Evolutionary conservation across 2,329 filamentous ascomycete species (phyloP).

Genomic region (Colletotrichum musae): DNA sequence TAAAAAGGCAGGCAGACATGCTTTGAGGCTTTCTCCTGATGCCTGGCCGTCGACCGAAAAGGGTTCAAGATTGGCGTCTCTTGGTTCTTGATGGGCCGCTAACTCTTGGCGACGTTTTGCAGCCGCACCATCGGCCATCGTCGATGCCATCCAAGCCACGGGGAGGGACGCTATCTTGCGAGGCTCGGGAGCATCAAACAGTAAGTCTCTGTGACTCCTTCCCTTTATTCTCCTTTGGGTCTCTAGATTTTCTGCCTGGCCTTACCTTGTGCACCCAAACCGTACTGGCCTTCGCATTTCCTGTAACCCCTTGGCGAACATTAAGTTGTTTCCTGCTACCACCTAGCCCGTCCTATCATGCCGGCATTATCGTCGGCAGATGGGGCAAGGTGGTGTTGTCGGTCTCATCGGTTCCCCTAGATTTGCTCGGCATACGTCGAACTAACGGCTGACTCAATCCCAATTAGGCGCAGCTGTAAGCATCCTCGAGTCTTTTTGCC

Average conservation of each 20-base stretch:
- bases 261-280: too few species aligned
- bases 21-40: slow-evolving; percentile 24
- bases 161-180: slow-evolving; percentile 95
- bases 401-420: not conserved
- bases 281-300: slow-evolving; percentile 1
- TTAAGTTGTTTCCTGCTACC: slow-evolving; percentile 31
- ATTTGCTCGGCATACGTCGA: slow-evolving; percentile 12
- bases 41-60: not conserved
- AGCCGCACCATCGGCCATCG: slow-evolving; percentile 91
- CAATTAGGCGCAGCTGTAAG: slow-evolving; percentile 84
- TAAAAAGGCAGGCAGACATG: not conserved
- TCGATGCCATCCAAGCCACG: slow-evolving; percentile 88
- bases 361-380: slow-evolving; percentile 28
- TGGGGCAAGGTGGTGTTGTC: not conserved
- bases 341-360: slow-evolving; percentile 24
- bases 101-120: slow-evolving; percentile 36
- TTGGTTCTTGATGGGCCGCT: slow-evolving; percentile 10
- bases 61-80: slow-evolving; percentile 18
- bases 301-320: slow-evolving; percentile 36
- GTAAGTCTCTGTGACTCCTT: slow-evolving; percentile 64
- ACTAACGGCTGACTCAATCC: slow-evolving; percentile 26
- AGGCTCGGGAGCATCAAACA: slow-evolving; percentile 87
- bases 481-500: slow-evolving; percentile 87
- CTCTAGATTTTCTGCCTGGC: too few species aligned
- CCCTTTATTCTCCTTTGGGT: slow-evolving; percentile 6